phyloP scores from a whole-genome alignment of 2,329 filamentous ascomycete species.

The Fusarium sp. region DNA sequence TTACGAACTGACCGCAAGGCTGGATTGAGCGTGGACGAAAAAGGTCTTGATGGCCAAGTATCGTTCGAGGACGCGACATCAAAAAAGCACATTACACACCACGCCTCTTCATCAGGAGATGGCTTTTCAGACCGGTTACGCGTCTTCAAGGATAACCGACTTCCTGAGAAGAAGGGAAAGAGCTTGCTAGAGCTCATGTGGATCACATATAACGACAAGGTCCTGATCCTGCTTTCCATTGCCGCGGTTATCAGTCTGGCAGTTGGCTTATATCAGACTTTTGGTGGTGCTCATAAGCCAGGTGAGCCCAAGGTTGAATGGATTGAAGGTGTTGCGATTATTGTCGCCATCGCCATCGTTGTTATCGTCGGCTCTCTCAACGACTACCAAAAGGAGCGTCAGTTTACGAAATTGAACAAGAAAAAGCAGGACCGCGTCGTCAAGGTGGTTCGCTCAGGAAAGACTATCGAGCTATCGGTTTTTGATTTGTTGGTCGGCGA shows the following conservation, averaged over 20 bases:
- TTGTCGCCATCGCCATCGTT: constrained; percentile 79
- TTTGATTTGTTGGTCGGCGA: constrained; percentile 75
- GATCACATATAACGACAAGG: constrained; percentile 86
- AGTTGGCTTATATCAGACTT: constrained; percentile 77
- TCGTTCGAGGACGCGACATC: constrained; percentile 74
- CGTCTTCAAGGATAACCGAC: constrained; percentile 73
- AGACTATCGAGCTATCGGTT: constrained; percentile 72
- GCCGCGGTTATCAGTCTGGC: constrained; percentile 77
- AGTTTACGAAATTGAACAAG: constrained; percentile 79
- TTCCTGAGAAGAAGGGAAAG: constrained; percentile 79
- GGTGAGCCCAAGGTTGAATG: constrained; percentile 70
- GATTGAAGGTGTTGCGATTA: constrained; percentile 83
- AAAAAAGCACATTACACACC: constrained; percentile 42
- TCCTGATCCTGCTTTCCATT: constrained; percentile 73
- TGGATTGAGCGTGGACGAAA: constrained; percentile 81
- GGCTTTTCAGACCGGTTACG: constrained; percentile 70
- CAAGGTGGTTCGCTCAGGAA: constrained; percentile 75
- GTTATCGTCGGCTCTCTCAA: constrained; percentile 79
- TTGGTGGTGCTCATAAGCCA: constrained; percentile 63
- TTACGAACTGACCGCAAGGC: constrained; percentile 74
- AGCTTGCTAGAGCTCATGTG: constrained; percentile 75
- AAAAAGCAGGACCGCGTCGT: constrained; percentile 80
- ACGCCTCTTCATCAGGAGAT: constrained; percentile 13
- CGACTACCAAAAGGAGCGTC: constrained; percentile 81
- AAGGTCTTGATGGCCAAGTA: constrained; percentile 67